phyloP scores from a whole-genome alignment of 495 filamentous ascomycete species.

The Talaromyces adpressus region DNA sequence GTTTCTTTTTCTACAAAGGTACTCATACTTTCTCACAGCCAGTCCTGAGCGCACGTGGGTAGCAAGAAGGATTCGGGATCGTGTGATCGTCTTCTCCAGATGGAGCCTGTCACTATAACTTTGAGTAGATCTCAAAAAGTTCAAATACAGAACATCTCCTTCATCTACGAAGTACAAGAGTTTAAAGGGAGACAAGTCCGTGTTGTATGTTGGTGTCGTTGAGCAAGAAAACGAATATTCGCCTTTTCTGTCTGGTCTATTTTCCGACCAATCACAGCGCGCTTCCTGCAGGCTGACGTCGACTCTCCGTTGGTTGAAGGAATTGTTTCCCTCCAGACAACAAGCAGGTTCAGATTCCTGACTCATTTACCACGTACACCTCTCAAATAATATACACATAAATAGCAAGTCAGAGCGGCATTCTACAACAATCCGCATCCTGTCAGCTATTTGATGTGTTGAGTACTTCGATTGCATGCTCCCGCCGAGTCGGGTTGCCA shows the following conservation, averaged over 20 bases:
- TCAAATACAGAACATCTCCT: too few relatives aligned
- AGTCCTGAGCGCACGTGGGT: background rate
- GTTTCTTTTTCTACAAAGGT: background rate
- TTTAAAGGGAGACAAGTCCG: too few relatives aligned
- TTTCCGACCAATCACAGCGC: constrained; percentile 2
- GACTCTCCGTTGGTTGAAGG: background rate
- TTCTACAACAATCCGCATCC: background rate
- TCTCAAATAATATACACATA: background rate
- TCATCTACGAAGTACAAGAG: too few relatives aligned
- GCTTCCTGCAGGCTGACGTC: background rate
- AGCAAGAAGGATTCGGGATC: background rate
- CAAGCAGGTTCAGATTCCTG: background rate
- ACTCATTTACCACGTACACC: background rate
- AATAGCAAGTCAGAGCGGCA: background rate
- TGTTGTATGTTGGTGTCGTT: background rate
- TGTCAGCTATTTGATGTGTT: background rate
- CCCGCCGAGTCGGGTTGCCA: constrained; percentile 9
- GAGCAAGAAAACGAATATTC: background rate
- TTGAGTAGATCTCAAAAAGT: background rate
- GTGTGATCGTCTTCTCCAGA: background rate
- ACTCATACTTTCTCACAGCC: background rate
- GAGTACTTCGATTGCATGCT: background rate
- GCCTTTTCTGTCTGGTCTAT: background rate
- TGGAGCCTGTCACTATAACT: constrained; percentile 5
- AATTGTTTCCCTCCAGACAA: background rate